Evolutionary conservation across 1,284 basidiomycete species (phyloP), one percentile per base, ranked within the genome.

Genomic region (Flammula alnicola): DNA sequence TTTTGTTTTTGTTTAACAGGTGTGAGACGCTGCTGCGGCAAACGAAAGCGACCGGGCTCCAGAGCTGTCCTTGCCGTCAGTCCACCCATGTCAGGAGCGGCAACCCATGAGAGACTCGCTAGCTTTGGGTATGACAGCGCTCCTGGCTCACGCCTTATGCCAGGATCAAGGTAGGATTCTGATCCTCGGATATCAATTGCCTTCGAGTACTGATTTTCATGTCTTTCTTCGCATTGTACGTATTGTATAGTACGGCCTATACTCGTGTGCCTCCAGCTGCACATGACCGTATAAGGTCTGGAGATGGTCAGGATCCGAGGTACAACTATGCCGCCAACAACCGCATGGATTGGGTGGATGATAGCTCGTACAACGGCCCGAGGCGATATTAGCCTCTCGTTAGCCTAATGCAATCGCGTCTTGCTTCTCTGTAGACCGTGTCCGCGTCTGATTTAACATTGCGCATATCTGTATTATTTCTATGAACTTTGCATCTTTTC

Each of bases 331-430:
- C 56, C 22, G 54, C 59, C 36, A 66, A 66, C 49, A 61, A 57
- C 45, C 70, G 58, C 23, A 55, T 64, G 44, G 60, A 70, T 20
- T 80, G 78, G 78, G 77, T 79, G 19, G 78, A 81, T 51, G 70
- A 70, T 17, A 64, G 63, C 40, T 11, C 53, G 41, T 79, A 75
- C 52, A 81, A 78, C 62, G 78, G 75, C 20, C 54, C 60, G 19
- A 51, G 53, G 53, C 51, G 54, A 47, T 62, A 60, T 33, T 55
- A 48, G 33, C 8, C 19, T 26, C 16, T 27, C 30, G 14, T 22
- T n/a, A 5, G 8, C 11, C 8, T 8, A 8, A 22, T 19, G 16
- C n/a, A 26, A 6, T 3, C 42, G 12, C 16, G 30, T 23, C 33
- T 43, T 43, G 22, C 41, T 16, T 43, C 20, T 43, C 27, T 17